A percentile compares a stretch with the other conserved stretches of the same genome.
Evolutionary conservation across 257 asterid genomes (phyloP).

Genomic region (Nicotiana tabacum): DNA sequence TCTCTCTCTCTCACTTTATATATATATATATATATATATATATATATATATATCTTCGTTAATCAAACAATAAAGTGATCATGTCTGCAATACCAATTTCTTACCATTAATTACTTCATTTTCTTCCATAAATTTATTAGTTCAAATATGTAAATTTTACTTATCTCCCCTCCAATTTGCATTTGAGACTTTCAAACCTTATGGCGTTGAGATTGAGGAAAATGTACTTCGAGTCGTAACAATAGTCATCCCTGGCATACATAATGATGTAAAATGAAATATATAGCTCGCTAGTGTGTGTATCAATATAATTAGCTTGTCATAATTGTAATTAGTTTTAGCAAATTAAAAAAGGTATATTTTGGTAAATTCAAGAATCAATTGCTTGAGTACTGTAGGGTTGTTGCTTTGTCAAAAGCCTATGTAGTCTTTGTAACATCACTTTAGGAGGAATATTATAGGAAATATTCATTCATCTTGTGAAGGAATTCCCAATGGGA

Average conservation of each 20-base stretch:
- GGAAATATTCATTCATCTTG: not conserved
- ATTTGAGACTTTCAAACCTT: not conserved
- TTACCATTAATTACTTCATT: no score
- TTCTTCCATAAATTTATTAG: not conserved
- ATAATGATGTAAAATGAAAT: not conserved
- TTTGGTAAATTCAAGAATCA: not conserved
- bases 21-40: no score
- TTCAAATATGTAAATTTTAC: not conserved
- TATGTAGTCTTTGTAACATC: not conserved
- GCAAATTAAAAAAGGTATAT: not conserved
- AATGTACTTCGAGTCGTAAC: not conserved
- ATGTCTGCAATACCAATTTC: no score
- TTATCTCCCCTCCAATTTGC: not conserved
- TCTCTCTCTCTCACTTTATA: no score
- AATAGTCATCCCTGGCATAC: not conserved
- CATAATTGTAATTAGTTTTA: not conserved
- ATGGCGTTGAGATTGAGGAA: not conserved
- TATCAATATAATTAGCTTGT: not conserved
- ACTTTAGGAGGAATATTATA: not conserved
- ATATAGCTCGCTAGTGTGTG: no score
- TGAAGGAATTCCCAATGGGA: not conserved
- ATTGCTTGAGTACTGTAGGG: not conserved
- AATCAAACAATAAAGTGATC: no score
- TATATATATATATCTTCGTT: no score
- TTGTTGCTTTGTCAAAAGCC: constrained; percentile 8